Conservation (phyloP, 805 yeast genomes). For the Wickerhamiella slavikovae region DNA sequence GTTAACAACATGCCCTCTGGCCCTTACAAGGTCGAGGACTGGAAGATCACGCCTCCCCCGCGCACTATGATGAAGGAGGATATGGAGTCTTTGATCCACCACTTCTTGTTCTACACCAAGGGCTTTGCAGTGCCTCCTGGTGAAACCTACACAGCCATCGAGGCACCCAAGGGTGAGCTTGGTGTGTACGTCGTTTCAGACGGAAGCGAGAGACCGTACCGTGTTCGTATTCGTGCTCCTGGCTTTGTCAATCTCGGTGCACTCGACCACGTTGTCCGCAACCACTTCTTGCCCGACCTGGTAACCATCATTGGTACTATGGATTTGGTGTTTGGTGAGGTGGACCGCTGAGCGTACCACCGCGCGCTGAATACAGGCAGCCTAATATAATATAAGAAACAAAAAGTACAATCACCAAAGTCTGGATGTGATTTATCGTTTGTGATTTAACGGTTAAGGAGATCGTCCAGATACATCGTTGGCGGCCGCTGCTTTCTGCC, state of each 20-base stretch:
- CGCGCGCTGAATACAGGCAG: not conserved
- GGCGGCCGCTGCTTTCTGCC: conserved; percentile 16
- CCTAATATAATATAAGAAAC: not conserved
- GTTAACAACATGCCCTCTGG: conserved; percentile 84
- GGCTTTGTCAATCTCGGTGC: conserved; percentile 84
- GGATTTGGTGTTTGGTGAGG: conserved; percentile 91
- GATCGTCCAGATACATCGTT: conserved; percentile 19
- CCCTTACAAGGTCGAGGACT: conserved; percentile 79
- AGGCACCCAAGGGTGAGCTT: conserved; percentile 93
- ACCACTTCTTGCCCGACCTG: conserved; percentile 76
- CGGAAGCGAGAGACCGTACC: conserved; percentile 77
- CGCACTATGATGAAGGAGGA: conserved; percentile 70
- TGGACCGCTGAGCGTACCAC: conserved; percentile 44
- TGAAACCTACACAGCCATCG: conserved; percentile 78
- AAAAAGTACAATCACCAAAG: not conserved
- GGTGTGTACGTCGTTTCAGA: conserved; percentile 77
- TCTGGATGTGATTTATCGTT: not conserved
- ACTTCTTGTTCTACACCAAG: conserved; percentile 69
- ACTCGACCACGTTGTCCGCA: conserved; percentile 69
- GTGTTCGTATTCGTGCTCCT: conserved; percentile 87
- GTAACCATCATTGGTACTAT: conserved; percentile 88
- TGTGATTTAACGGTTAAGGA: conserved; percentile 9
- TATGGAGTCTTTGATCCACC: conserved; percentile 84
- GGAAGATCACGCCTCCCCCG: conserved; percentile 67
- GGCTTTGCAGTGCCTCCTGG: conserved; percentile 81